These are phyloP conservation scores for Camelina hispida DNA, from an alignment of 345 rosid genomes.

Conservation along the genomic window DNA sequence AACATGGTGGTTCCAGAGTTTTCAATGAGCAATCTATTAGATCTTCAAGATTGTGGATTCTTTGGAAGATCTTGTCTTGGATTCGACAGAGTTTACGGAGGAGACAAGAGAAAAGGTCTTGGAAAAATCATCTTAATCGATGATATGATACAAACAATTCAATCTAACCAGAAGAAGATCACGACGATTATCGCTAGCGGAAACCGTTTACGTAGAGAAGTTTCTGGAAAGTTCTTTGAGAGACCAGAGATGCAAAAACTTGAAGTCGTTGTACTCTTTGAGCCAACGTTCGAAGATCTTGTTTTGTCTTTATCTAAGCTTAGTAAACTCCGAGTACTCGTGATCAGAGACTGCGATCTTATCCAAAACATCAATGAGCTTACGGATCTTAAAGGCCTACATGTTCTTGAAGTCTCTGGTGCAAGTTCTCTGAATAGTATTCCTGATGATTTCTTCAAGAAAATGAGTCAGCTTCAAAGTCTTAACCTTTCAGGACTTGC, in stretches of 20 bases:
- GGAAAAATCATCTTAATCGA: constrained; percentile 52
- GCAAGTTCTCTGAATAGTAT: constrained; percentile 41
- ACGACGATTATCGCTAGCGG: constrained; percentile 54
- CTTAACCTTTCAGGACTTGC: constrained; percentile 54
- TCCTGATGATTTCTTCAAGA: constrained; percentile 41
- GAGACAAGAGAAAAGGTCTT: constrained; percentile 36
- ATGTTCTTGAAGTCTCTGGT: constrained; percentile 64
- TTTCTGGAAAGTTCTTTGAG: constrained; percentile 41
- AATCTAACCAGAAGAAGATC: constrained; percentile 18
- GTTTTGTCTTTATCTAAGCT: constrained; percentile 19
- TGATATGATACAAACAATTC: constrained; percentile 55
- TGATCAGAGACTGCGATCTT: constrained; percentile 55
- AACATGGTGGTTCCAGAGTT: constrained; percentile 53
- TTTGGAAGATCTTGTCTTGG: constrained; percentile 48
- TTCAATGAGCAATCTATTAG: constrained; percentile 37
- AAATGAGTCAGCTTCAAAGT: constrained; percentile 46
- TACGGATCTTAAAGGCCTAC: constrained; percentile 30
- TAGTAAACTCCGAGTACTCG: constrained; percentile 50
- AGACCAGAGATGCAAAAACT: constrained; percentile 41
- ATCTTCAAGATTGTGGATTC: constrained; percentile 46
- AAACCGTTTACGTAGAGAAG: constrained; percentile 43
- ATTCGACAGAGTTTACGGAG: constrained; percentile 44
- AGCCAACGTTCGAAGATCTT: constrained; percentile 42
- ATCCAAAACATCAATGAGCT: constrained; percentile 33
- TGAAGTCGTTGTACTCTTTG: constrained; percentile 52